Evolutionary conservation across 2,329 filamentous ascomycete genomes (phyloP), one percentile per base, ranked within the genome.

Genomic region (Gliomastix tumulicola): DNA sequence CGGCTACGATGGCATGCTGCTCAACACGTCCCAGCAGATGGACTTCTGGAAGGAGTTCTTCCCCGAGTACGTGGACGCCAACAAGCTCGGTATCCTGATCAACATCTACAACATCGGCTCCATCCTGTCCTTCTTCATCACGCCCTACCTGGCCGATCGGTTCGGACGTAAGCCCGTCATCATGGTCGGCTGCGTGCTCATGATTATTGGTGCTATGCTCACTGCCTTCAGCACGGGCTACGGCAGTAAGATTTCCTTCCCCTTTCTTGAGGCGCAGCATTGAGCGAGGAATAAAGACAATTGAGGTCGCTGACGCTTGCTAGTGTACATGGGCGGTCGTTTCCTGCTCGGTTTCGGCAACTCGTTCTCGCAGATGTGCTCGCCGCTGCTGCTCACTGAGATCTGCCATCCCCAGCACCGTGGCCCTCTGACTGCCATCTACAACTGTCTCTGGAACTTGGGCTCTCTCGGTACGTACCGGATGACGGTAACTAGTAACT

Each of bases 401-500:
- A 70, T 84, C 41, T 76, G 72, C 57, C 79, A 84, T 50, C 79
- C 79, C 18, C 79, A 83, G 50, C 79, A 84, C 51, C 74, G 79
- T 50, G 79, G 71, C 21, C 73, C 71, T 20, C 67, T 83, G 33
- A 83, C 79, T 2, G 68, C 79, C 12, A 67, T 83, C 40, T 83
- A 83, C 59, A 83, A 84, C 56, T 81, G 75, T 47, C 57, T 82
- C 36, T 84, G 78, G 78, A 80, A 82, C 52, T 55, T 78, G 38
- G 77, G 76, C 25, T 64, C 66, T 12, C 53, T 69, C n/a, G 45
- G 54, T 56, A 45, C n/a, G n/a, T n/a, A n/a, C n/a, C n/a, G n/a
- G n/a, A n/a, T n/a, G n/a, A n/a, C n/a, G n/a, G n/a, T n/a, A n/a
- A n/a, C n/a, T n/a, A n/a, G n/a, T n/a, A n/a, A n/a, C n/a, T n/a